A percentile compares a stretch with the other conserved stretches of the same genome.
These are phyloP conservation scores for Fusarium veterinarium DNA, from an alignment of 2,329 filamentous ascomycete genomes.

Conservation along the genomic window DNA sequence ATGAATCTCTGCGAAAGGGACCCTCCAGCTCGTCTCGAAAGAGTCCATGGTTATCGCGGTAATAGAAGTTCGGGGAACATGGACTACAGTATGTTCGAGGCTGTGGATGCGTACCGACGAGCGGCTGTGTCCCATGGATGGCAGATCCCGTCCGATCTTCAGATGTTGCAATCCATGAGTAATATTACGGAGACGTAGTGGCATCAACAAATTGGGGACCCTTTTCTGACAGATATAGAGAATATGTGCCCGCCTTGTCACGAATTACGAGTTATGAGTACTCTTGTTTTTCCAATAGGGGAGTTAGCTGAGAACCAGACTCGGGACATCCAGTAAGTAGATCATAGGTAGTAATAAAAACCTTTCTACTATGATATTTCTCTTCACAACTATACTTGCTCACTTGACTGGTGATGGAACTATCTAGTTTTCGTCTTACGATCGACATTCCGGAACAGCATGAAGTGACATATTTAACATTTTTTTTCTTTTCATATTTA, in stretches of 20 bases:
- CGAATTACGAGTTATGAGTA: neutral
- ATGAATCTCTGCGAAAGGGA: slow-evolving; percentile 78
- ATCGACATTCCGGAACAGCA: neutral
- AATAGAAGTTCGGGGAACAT: neutral
- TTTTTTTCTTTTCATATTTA: slow-evolving; percentile 3
- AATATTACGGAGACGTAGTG: neutral
- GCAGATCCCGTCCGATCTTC: slow-evolving; percentile 74
- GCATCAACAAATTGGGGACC: neutral
- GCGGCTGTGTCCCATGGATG: slow-evolving; percentile 77
- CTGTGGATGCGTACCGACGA: slow-evolving; percentile 77
- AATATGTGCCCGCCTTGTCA: neutral
- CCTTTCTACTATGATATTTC: neutral
- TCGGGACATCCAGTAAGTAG: neutral
- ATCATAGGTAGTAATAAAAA: neutral
- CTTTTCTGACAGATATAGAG: neutral
- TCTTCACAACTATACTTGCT: neutral
- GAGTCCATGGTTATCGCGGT: neutral
- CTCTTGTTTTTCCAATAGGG: neutral
- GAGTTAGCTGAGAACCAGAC: neutral
- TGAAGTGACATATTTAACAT: slow-evolving; percentile 5
- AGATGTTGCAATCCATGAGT: slow-evolving; percentile 51
- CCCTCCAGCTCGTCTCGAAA: slow-evolving; percentile 79
- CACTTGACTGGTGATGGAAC: neutral
- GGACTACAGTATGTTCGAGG: slow-evolving; percentile 77
- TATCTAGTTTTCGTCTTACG: no score